These are phyloP conservation scores for Podospora anserina DNA, from an alignment of 495 filamentous ascomycete genomes.

Conservation along the genomic window DNA sequence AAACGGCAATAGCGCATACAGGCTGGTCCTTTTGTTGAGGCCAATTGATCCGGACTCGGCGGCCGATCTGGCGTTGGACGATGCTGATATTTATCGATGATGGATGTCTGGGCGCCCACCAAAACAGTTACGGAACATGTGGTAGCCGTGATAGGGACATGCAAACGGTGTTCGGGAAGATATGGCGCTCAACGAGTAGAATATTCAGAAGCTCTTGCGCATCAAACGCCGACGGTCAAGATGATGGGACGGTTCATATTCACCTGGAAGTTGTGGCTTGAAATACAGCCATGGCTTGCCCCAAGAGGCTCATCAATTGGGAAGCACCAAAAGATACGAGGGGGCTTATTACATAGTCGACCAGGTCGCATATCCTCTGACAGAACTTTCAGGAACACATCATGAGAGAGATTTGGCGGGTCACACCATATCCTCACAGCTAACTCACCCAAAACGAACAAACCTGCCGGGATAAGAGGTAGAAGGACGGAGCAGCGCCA, in stretches of 20 bases:
- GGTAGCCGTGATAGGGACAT: not conserved
- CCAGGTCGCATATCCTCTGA: not conserved
- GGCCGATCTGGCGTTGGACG: conserved; percentile 26
- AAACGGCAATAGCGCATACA: conserved; percentile 92
- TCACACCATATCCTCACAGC: too few relatives aligned
- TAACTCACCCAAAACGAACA: too few relatives aligned
- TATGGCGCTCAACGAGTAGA: not conserved
- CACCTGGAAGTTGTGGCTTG: not conserved
- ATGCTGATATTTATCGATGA: conserved; percentile 10
- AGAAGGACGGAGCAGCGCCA: not conserved
- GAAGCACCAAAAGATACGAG: not conserved
- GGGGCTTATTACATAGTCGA: not conserved
- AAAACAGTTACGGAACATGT: not conserved
- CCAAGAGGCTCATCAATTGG: not conserved
- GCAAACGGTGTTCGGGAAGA: not conserved
- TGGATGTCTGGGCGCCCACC: not conserved
- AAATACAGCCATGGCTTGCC: not conserved
- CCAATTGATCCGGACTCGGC: conserved; percentile 33
- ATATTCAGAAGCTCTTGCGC: not conserved
- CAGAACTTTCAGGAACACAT: not conserved
- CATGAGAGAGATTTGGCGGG: not conserved
- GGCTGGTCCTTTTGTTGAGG: conserved; percentile 81
- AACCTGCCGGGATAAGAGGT: not conserved
- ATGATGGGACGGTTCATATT: not conserved
- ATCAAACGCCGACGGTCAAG: not conserved